Conservation (phyloP, 495 filamentous ascomycete genomes). For the Podospora fimiseda region DNA sequence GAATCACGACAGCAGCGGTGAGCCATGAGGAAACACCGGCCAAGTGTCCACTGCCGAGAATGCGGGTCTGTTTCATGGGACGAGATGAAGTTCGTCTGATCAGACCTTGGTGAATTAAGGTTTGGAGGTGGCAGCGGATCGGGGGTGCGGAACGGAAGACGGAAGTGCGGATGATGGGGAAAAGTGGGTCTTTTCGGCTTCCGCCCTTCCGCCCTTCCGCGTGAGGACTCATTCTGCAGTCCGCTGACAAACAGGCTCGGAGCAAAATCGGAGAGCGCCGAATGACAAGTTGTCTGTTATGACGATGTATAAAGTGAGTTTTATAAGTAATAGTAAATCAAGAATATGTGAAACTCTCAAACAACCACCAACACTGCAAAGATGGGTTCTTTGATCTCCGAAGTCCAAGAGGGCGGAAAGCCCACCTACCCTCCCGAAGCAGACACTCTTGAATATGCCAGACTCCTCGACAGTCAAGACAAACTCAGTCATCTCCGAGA, state of each 20-base stretch:
- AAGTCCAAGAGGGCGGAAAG: slow-evolving; percentile 13
- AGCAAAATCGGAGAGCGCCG: neutral
- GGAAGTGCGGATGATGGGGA: slow-evolving; percentile 11
- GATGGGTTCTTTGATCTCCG: slow-evolving; percentile 4
- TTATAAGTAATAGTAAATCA: neutral
- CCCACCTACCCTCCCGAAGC: slow-evolving; percentile 14
- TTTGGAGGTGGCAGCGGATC: no score
- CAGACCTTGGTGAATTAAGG: no score
- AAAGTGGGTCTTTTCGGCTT: slow-evolving; percentile 3
- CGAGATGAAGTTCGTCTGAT: no score
- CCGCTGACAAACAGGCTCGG: neutral
- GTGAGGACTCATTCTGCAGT: slow-evolving; percentile 3
- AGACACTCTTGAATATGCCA: slow-evolving; percentile 14
- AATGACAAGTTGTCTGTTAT: slow-evolving; percentile 1
- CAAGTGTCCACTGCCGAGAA: no score
- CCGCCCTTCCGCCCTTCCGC: neutral
- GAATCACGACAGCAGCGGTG: no score
- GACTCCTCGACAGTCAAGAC: slow-evolving; percentile 59
- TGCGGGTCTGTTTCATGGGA: no score
- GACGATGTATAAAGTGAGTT: slow-evolving; percentile 6
- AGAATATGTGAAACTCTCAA: neutral
- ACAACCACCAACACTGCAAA: neutral
- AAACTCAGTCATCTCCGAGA: slow-evolving; percentile 56
- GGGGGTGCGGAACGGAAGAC: slow-evolving; percentile 22
- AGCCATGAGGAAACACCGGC: no score